These are phyloP conservation scores for Cryptococcus hybrid DNA, from an alignment of 1,284 basidiomycete species.

Conservation along the genomic window DNA sequence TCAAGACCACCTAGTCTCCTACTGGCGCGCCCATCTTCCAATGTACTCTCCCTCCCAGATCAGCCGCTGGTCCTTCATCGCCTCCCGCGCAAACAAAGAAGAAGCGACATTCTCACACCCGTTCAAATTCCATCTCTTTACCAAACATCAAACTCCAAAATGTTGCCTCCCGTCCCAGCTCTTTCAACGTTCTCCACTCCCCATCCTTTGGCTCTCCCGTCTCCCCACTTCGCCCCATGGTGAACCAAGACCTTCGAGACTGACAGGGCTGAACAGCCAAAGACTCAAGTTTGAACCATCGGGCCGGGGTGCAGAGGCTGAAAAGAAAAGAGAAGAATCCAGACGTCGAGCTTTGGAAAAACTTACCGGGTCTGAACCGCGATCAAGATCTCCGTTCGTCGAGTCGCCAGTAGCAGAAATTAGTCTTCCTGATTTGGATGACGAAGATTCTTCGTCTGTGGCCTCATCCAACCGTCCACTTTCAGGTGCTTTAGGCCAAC, in stretches of 20 bases:
- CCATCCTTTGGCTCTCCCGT: constrained; percentile 26
- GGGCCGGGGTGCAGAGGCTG: constrained; percentile 39
- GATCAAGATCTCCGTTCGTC: constrained; percentile 4
- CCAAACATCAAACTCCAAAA: constrained; percentile 39
- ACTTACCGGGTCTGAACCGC: constrained; percentile 29
- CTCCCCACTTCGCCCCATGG: constrained; percentile 30
- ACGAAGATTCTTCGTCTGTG: constrained; percentile 35
- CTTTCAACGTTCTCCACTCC: constrained; percentile 33
- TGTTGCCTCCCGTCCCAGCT: constrained; percentile 23
- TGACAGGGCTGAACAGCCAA: constrained; percentile 20
- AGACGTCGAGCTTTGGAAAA: constrained; percentile 43
- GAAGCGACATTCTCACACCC: constrained; percentile 44
- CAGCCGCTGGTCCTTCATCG: constrained; percentile 16
- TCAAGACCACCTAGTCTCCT: constrained; percentile 32
- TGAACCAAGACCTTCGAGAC: constrained; percentile 8
- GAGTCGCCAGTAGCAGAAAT: constrained; percentile 24
- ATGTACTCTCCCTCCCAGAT: constrained; percentile 17
- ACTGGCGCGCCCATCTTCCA: constrained; percentile 29
- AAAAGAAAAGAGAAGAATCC: constrained; percentile 43
- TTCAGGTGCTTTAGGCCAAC: constrained; percentile 27
- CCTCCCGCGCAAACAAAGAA: constrained; percentile 28
- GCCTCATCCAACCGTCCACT: constrained; percentile 31
- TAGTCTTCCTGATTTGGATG: constrained; percentile 40
- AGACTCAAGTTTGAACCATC: constrained; percentile 45
- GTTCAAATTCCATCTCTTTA: constrained; percentile 46